Evolutionary conservation across 306 rosid species (phyloP), one percentile per base, ranked within the genome.

Genomic region (Castanea mollissima): DNA sequence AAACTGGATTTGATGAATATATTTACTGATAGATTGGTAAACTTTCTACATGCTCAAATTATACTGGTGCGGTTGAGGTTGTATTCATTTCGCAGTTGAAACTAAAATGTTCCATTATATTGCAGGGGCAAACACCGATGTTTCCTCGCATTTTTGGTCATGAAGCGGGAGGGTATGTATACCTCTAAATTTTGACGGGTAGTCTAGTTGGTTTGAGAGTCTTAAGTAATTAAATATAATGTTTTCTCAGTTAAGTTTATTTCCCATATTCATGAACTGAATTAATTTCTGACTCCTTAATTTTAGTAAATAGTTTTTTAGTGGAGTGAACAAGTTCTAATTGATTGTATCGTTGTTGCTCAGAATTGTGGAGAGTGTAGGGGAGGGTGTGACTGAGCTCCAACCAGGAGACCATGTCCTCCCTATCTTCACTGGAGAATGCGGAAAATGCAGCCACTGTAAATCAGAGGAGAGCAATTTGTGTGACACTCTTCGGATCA

Each of bases 71-170:
- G 4, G 69, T 63, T 27, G 69, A 63, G 21, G 69, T 2, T 73
- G 41, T 55, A 56, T 63, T 13, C 41, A 29, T 2, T 29, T 63
- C 55, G 41, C 46, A 44, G 38, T 76, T 57, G 71, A 74, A 73
- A 75, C 58, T n/a, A 38, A 31, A 54, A 18, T 46, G 78, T 21
- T 23, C 3, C 44, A 14, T 51, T 62, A 18, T 71, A 58, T 83
- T 85, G 62, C 90, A 94, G 97, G 97, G 97, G 54, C 97, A 92
- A 71, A 79, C 90, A 25, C 97, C 97, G 14, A 7, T 94, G 69
- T 94, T 94, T 75, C 97, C 98, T 85, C 97, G 97, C 76, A 92
- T 94, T 64, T 91, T 88, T 67, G 98, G 98, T 77, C 98, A 94
- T 81, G 98, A 94, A 79, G 97, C 97, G 69, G 94, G 97, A 84